These are phyloP conservation scores for Trichoderma hamatum DNA, from an alignment of 2,329 filamentous ascomycete genomes.

Conservation along the genomic window DNA sequence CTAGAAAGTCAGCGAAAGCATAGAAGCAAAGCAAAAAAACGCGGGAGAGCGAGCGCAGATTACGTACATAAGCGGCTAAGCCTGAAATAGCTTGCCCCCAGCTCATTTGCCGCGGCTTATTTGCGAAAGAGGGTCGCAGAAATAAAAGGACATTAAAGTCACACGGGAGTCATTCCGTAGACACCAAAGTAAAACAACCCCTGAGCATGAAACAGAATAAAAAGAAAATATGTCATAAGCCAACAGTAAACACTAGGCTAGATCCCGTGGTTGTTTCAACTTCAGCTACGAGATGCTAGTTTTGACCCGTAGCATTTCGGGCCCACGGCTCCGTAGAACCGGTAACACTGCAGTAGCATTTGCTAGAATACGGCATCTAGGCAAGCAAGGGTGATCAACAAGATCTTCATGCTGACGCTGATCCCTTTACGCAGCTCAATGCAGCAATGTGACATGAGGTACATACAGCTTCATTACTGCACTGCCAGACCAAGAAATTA, in stretches of 20 bases:
- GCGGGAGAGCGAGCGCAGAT: neutral
- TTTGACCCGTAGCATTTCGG: neutral
- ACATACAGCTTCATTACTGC: neutral
- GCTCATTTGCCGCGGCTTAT: neutral
- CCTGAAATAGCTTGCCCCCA: neutral
- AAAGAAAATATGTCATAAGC: neutral
- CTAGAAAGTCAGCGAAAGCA: neutral
- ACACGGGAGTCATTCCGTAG: neutral
- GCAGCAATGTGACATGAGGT: conserved; percentile 4
- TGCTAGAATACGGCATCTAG: conserved; percentile 2
- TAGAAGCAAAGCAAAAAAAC: neutral
- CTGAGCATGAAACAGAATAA: conserved; percentile 13
- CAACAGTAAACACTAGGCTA: neutral
- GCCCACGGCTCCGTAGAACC: conserved; percentile 11
- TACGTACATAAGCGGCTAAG: neutral
- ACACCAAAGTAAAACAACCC: conserved; percentile 1
- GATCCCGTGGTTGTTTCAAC: conserved; percentile 6
- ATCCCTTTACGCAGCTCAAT: conserved; percentile 2
- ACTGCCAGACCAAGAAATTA: neutral
- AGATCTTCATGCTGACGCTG: conserved; percentile 19
- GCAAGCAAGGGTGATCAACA: conserved; percentile 14
- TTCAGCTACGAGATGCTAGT: conserved; percentile 14
- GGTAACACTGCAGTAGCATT: conserved; percentile 15
- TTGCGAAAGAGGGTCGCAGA: neutral
- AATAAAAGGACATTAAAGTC: neutral